Evolutionary conservation across 1,284 basidiomycete species (phyloP), one percentile per base, ranked within the genome.

Genomic region (Xerocomus alliaceus): DNA sequence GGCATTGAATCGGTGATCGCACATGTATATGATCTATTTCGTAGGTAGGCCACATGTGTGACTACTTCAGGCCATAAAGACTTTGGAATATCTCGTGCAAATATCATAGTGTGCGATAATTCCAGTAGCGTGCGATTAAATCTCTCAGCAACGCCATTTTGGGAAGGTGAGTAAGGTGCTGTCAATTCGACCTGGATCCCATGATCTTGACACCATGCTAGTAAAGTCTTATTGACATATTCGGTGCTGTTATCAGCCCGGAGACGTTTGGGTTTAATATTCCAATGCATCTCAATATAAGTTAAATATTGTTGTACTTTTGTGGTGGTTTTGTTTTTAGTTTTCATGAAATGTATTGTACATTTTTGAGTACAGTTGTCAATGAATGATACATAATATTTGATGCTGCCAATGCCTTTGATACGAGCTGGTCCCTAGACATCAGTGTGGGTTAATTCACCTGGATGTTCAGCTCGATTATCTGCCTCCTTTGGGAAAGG

Each of bases 141-240:
- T 2, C 28, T 13, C 20, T 61, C 46, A 0, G 60, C 31, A 1
- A 58, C 4, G 1, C 55, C 55, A 44, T 61, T 58, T n/a, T 61
- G 55, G 15, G 48, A 45, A 1, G 55, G 60, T 1, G 32, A 37
- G 6, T 58, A 54, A 1, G 60, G 55, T 0, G 28, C 46, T 0
- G 55, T 61, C 0, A 6, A 24, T 3, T 61, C 45, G 3, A 58
- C 3, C 11, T 61, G 26, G 1, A 61, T 58, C 0, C 60, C 51
- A 3, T n/a, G 17, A 13, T 48, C 39, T 0, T 24, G 24, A 11
- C 60, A 61, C 50, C 55, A 61, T 0, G 5, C 4, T 0, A 7
- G 12, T 5, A 55, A 17, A 7, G 44, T 17, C 15, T 46, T 29
- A 13, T 54, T 54, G 1, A 54, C n/a, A 15, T 54, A 59, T 10